Conservation (phyloP, 179 eudicot species). For the Spergularia azorica region DNA sequence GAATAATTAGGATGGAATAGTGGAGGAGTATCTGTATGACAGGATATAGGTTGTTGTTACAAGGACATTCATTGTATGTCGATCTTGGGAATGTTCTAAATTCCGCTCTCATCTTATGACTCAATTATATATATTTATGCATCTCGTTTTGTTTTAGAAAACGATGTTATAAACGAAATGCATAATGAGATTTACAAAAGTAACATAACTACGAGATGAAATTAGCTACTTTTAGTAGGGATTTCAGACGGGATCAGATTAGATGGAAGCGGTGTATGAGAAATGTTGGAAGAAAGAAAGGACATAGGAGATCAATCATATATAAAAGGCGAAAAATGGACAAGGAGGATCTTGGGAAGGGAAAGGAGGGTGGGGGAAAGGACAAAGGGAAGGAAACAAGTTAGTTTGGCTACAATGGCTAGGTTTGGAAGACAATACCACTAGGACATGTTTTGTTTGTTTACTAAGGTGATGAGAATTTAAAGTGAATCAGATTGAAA, state of each 20-base stretch:
- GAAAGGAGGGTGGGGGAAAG: slow-evolving; percentile 2
- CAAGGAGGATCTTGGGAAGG: slow-evolving; percentile 17
- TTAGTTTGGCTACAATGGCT: background rate
- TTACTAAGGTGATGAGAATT: background rate
- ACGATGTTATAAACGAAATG: background rate
- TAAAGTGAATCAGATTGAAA: background rate
- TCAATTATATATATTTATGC: background rate
- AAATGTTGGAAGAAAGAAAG: background rate
- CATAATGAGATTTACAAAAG: no score
- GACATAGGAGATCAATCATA: background rate
- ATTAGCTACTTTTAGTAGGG: no score
- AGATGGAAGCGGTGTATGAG: background rate
- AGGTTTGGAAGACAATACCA: slow-evolving; percentile 11
- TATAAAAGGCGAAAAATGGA: slow-evolving; percentile 13
- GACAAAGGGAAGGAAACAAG: slow-evolving; percentile 21
- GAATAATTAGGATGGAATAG: background rate
- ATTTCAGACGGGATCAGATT: background rate
- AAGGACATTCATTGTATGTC: slow-evolving; percentile 34
- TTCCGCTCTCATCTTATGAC: background rate
- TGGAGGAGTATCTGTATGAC: background rate
- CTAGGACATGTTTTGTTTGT: slow-evolving; percentile 10
- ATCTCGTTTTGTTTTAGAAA: background rate
- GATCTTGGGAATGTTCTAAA: slow-evolving; percentile 30
- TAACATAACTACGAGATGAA: no score
- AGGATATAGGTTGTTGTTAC: slow-evolving; percentile 24